Base-by-base conservation (phyloP, 768 basidiomycete species). In the Candolleomyces aberdarensis region DNA sequence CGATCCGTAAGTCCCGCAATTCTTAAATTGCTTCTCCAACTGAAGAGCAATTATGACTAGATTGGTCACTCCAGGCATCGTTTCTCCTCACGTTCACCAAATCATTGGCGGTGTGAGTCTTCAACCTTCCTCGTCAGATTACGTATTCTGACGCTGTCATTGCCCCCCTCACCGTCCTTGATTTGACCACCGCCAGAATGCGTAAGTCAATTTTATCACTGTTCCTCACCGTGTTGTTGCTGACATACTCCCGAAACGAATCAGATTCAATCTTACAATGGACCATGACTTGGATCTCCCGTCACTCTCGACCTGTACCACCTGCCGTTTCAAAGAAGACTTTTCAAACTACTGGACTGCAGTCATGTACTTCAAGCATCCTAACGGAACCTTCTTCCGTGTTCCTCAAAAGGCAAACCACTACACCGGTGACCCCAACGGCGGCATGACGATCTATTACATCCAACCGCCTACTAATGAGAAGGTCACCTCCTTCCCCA, bases 11-110 rank as follows among this genome's bases (percentile, higher is more conserved):
- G 49, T 31, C n/a, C 14, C 19, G 36, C 36, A 36, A 36, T 56
- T 22, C n/a, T 26, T 7, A 19, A 5, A 5, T 7, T 39, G 19
- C 4, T 56, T 15, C 41, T 10, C 20, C n/a, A 20, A 20, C 49
- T 31, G 14, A 20, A 8, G 9, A 19, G 40, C 9, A 9, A 56
- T 22, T 17, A 31, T 56, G 19, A 26, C 9, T 47, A 63, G 63
- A 15, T 44, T 63, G 32, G 63, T 63, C 31, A 63, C 58, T 8
- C 63, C 63, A n/a, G 63, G 59, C 26, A 47, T 61, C 41, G 63
- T 63, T 13, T 60, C 63, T 46, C 63, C 63, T 14, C 63, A 63
- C 39, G 43, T 63, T 11, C 63, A 63, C 51, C 63, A 63, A 44
- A 58, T 63, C 41, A 58, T 63, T 49, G 63, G 63, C 17, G 63